These are phyloP conservation scores for Xylaria sp. DNA, from an alignment of 2,329 filamentous ascomycete species.

Conservation along the genomic window DNA sequence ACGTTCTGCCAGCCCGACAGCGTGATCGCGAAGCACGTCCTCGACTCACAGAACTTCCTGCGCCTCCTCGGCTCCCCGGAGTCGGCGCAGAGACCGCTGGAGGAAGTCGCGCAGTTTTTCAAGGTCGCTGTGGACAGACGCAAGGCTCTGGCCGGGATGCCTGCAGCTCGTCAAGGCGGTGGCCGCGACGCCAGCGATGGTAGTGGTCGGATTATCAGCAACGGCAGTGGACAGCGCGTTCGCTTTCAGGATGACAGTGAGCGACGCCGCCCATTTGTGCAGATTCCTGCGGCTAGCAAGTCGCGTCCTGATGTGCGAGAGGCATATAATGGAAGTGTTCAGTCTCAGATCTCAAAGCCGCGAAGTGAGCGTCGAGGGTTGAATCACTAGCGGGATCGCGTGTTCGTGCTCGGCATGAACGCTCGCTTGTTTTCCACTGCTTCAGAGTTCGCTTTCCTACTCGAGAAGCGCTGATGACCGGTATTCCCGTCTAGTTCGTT, in stretches of 20 bases:
- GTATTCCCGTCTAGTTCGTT: neutral
- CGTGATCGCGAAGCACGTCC: conserved; percentile 67
- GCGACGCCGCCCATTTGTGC: neutral
- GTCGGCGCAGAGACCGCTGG: conserved; percentile 58
- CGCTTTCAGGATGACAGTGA: conserved; percentile 24
- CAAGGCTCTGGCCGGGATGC: conserved; percentile 39
- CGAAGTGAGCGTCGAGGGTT: conserved; percentile 12
- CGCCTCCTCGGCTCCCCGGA: conserved; percentile 60
- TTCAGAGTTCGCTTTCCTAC: neutral
- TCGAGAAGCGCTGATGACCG: neutral
- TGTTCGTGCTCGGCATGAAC: neutral
- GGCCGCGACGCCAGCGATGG: conserved; percentile 13
- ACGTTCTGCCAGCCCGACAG: conserved; percentile 69
- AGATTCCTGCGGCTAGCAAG: conserved; percentile 1
- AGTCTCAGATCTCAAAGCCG: conserved; percentile 28
- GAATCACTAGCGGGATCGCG: conserved; percentile 23
- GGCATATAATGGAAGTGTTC: neutral
- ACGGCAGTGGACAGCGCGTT: conserved; percentile 27
- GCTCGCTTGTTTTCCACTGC: neutral
- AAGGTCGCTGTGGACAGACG: conserved; percentile 63
- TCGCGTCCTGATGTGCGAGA: conserved; percentile 9
- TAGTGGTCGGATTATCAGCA: conserved; percentile 13
- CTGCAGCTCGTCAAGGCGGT: conserved; percentile 10
- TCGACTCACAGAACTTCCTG: conserved; percentile 64
- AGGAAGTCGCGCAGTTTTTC: conserved; percentile 66